Conservation (phyloP, 352 stramenopile genomes). For the Globisporangium paddicum region DNA sequence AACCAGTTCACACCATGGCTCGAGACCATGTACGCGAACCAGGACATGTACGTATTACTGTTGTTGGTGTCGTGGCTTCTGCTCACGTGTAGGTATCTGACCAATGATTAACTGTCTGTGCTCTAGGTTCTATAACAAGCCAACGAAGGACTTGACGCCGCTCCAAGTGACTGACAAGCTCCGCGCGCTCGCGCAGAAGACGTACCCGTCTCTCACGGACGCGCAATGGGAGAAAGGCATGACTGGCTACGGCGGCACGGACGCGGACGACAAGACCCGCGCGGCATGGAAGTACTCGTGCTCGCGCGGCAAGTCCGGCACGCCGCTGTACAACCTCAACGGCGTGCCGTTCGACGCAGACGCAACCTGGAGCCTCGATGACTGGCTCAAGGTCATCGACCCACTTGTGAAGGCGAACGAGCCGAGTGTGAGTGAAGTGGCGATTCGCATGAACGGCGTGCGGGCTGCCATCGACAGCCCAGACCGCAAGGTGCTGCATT, state of each 20-base stretch:
- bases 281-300: slow-evolving; percentile 82
- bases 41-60: slow-evolving; percentile 46
- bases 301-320: slow-evolving; percentile 65
- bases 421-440: slow-evolving; percentile 7
- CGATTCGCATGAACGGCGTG: slow-evolving; percentile 32
- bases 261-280: slow-evolving; percentile 50
- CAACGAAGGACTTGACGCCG: slow-evolving; percentile 68
- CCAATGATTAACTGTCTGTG: background rate
- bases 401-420: slow-evolving; percentile 33
- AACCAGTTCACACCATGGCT: slow-evolving; percentile 63
- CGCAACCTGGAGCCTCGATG: slow-evolving; percentile 40
- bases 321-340: slow-evolving; percentile 76
- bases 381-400: slow-evolving; percentile 56
- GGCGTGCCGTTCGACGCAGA: slow-evolving; percentile 57
- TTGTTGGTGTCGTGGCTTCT: background rate
- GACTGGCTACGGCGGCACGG: slow-evolving; percentile 70
- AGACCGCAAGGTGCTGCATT: slow-evolving; percentile 54
- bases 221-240: slow-evolving; percentile 67
- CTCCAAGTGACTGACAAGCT: slow-evolving; percentile 66
- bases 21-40: slow-evolving; percentile 73
- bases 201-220: slow-evolving; percentile 57
- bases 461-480: slow-evolving; percentile 27
- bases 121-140: slow-evolving; percentile 75
- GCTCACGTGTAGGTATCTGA: background rate
- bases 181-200: slow-evolving; percentile 51